Conservation (phyloP, 2,329 filamentous ascomycete species). For the Colletotrichum gloeosporioides region DNA sequence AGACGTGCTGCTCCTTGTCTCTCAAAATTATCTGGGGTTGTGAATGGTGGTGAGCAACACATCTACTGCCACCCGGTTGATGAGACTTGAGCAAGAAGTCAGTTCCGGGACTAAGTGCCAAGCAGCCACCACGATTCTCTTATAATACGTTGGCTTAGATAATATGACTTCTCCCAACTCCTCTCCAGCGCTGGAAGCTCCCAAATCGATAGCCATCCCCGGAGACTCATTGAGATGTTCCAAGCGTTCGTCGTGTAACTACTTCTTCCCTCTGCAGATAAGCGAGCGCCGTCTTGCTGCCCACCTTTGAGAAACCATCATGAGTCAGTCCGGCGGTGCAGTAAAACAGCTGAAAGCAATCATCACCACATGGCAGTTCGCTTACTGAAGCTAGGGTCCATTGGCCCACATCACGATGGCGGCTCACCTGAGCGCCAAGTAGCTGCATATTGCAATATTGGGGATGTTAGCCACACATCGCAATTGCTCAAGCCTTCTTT, state of each 20-base stretch:
- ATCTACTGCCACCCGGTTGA: accelerated
- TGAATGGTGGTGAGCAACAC: not conserved
- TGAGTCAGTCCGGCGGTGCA: not conserved
- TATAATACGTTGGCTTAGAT: not conserved
- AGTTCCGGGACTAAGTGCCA: accelerated
- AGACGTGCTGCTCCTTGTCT: not conserved
- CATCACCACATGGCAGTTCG: not conserved
- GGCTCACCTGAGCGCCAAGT: not conserved
- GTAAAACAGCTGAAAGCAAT: not conserved
- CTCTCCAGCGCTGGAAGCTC: not conserved
- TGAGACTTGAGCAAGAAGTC: not conserved
- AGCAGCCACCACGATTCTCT: not conserved
- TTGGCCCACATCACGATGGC: not conserved
- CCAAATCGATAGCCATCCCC: not conserved
- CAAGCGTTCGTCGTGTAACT: not conserved
- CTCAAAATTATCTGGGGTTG: accelerated
- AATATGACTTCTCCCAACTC: not conserved
- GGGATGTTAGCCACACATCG: not conserved
- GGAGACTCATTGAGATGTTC: not conserved
- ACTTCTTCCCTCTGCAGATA: accelerated
- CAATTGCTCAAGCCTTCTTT: not conserved
- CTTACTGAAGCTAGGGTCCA: not conserved
- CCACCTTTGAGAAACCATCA: not conserved
- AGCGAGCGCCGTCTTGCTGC: not conserved
- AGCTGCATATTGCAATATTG: not conserved